Percentiles rank a stretch among this genome's conserved stretches.
These are phyloP conservation scores for Beauveria sp. DNA, from an alignment of 2,329 filamentous ascomycete species.

Conservation along the genomic window DNA sequence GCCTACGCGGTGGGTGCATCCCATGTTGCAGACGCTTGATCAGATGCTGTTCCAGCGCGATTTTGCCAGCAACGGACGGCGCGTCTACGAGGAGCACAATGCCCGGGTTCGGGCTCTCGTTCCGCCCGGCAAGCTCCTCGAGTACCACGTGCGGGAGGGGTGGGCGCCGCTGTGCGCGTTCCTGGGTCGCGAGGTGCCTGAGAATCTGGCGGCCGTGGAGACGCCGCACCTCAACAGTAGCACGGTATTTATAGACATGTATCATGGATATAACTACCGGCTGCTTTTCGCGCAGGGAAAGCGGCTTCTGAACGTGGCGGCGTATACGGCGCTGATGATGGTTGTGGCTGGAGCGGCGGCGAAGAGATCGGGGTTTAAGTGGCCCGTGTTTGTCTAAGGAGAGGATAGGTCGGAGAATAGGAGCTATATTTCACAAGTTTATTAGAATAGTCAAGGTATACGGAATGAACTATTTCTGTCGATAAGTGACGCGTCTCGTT, in stretches of 20 bases:
- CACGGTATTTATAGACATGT: neutral
- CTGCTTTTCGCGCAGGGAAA: neutral
- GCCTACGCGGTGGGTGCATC: neutral
- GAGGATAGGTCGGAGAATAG: too few relatives aligned
- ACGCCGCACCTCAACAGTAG: constrained; percentile 5
- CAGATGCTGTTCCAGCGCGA: neutral
- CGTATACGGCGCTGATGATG: constrained; percentile 1
- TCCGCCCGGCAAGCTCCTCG: constrained; percentile 9
- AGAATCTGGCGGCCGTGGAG: neutral
- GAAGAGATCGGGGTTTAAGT: neutral
- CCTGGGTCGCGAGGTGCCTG: constrained; percentile 2
- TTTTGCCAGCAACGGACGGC: neutral
- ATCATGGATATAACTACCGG: neutral
- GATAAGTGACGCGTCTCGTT: too few relatives aligned
- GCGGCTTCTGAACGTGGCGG: constrained; percentile 3
- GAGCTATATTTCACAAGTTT: neutral
- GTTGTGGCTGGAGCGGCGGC: neutral
- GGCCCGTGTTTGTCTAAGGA: neutral
- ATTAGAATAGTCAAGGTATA: too few relatives aligned
- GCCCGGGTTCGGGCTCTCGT: constrained; percentile 12
- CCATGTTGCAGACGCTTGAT: neutral
- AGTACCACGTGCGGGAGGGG: constrained; percentile 8
- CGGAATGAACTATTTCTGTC: too few relatives aligned
- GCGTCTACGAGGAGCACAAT: constrained; percentile 9
- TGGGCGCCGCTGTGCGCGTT: constrained; percentile 10